A percentile compares a stretch with the other conserved stretches of the same genome.
Conservation (phyloP, 2,329 filamentous ascomycete genomes). For the Talaromyces sp. region DNA sequence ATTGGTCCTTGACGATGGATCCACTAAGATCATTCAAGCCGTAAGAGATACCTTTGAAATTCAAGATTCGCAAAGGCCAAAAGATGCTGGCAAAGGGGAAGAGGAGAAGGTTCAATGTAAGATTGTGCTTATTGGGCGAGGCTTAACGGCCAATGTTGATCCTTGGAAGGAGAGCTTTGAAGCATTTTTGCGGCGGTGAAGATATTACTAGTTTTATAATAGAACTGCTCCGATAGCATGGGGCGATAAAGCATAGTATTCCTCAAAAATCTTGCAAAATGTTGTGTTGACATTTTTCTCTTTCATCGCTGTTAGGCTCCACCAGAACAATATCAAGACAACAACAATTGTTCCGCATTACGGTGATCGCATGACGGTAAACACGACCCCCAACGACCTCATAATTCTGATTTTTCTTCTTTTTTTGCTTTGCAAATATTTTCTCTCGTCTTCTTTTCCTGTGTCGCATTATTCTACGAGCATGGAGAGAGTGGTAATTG, state of each 20-base stretch:
- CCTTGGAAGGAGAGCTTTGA: conserved; percentile 42
- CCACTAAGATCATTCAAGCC: conserved; percentile 79
- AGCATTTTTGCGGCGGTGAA: conserved; percentile 24
- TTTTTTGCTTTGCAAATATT: neutral
- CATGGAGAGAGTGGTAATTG: conserved; percentile 25
- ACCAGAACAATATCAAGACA: conserved; percentile 22
- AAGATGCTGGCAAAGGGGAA: conserved; percentile 23
- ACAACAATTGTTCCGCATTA: conserved; percentile 8
- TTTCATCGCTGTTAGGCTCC: conserved; percentile 1
- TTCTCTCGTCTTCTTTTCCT: neutral
- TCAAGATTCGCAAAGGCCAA: conserved; percentile 57
- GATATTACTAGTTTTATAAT: too few relatives aligned
- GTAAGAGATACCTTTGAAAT: conserved; percentile 95
- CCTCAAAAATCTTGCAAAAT: too few relatives aligned
- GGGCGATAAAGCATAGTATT: too few relatives aligned
- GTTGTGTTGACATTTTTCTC: neutral
- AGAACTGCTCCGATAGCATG: too few relatives aligned
- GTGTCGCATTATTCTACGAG: neutral
- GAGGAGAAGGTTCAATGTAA: conserved; percentile 37
- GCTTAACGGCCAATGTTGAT: conserved; percentile 37
- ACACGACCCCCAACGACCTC: too few relatives aligned
- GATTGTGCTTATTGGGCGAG: conserved; percentile 52
- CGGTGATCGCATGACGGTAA: neutral
- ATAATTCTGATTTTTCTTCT: too few relatives aligned
- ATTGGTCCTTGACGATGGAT: conserved; percentile 66